These are phyloP conservation scores for Picea sitchensis DNA, from an alignment of 75 land plant genomes.

Conservation along the genomic window DNA sequence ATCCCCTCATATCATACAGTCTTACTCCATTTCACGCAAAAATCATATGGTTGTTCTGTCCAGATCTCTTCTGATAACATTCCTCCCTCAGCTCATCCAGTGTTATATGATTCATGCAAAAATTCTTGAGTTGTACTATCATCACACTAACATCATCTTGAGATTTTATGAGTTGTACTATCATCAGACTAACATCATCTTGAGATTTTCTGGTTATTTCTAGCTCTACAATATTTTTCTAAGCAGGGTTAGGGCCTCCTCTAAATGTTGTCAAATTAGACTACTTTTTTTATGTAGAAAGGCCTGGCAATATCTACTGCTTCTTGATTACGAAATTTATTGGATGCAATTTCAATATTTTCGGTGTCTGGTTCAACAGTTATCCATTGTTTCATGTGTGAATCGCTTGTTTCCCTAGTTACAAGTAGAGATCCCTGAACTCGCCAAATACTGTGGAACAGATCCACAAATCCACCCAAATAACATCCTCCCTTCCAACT, in stretches of 20 bases:
- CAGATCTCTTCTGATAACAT: neutral
- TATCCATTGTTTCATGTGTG: conserved; percentile 66
- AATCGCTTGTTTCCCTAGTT: conserved; percentile 73
- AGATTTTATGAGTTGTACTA: conserved; percentile 39
- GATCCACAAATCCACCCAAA: conserved; percentile 66
- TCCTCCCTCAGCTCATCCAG: conserved; percentile 10
- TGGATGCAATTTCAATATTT: conserved; percentile 35
- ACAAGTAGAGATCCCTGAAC: conserved; percentile 69
- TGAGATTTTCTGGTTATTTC: conserved; percentile 40
- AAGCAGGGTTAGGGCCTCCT: conserved; percentile 23
- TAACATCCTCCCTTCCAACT: conserved; percentile 62
- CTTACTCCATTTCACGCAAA: neutral
- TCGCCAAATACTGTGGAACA: conserved; percentile 54
- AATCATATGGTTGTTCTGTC: neutral
- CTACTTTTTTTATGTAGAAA: conserved; percentile 84
- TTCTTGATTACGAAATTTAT: conserved; percentile 81
- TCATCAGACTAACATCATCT: conserved; percentile 67
- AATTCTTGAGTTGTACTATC: neutral
- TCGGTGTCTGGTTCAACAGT: conserved; percentile 65
- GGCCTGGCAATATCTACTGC: no score
- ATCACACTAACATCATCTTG: no score
- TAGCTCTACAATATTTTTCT: conserved; percentile 50
- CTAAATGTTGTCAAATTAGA: neutral
- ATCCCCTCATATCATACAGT: neutral
- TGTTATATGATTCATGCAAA: conserved; percentile 17